Evolutionary conservation across 2,329 filamentous ascomycete genomes (phyloP), one percentile per base, ranked within the genome.

Genomic region (Penicillium sp.): DNA sequence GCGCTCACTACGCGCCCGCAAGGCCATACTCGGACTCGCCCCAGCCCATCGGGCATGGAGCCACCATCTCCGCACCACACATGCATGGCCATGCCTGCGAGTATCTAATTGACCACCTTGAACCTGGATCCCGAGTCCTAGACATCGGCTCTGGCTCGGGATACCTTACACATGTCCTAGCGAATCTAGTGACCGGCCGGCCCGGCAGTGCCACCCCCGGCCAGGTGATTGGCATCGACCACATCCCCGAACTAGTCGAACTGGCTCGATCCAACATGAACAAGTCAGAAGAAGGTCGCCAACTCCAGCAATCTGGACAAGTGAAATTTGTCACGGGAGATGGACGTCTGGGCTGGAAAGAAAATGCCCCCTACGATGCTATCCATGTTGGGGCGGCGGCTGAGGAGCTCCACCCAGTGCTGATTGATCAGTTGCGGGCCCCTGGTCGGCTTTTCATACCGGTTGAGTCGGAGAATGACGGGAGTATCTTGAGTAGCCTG

Each of bases 311-410:
- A 1, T 80, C 77, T 0, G 91, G 89, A 0, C 85, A 83, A 6
- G 91, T 93, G 45, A 81, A 82, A 60, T 96, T 96, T 72, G 83
- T 93, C 1, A 83, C 87, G 0, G 93, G 88, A 0, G 93, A 97
- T 79, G 91, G 90, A 1, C 78, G 91, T 5, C 83, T 85, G 64
- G 90, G 90, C 0, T 89, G 85, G 84, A 72, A 82, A 1, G 85
- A 84, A 78, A 60, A 79, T 71, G 70, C 86, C 80, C 64, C 88
- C 0, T 99, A 94, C 83, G 92, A 98, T 83, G 93, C 91, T 2
- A 98, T 99, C 62, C 95, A 98, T 75, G 95, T 98, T 2, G 95
- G 95, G 0, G 95, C 95, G 0, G 91, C 92, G 8, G 94, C 94
- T 0, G 85, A 80, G 26, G 85, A 88, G 72, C 79, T 96, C 58